Conservation (phyloP, 2,329 filamentous ascomycete species). For the Penicillium sp. region DNA sequence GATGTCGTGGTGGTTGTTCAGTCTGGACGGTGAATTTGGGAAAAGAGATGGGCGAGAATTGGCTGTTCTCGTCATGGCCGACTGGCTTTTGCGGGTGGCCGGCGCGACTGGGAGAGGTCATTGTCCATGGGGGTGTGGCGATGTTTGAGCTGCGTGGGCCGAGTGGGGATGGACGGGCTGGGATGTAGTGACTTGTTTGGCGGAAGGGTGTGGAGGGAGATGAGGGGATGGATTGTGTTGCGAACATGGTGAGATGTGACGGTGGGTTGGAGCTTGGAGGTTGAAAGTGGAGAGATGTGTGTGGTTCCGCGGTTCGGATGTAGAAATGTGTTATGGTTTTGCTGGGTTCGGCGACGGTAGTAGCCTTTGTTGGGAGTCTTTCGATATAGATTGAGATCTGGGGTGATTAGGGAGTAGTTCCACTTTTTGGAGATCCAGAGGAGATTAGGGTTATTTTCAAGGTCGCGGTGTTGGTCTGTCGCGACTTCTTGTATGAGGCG, state of each 20-base stretch:
- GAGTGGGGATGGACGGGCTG: slow-evolving; percentile 36
- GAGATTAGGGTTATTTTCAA: neutral
- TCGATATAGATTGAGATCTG: neutral
- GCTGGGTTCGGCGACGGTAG: slow-evolving; percentile 18
- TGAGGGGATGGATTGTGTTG: slow-evolving; percentile 29
- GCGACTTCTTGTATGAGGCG: slow-evolving; percentile 22
- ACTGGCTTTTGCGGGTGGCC: slow-evolving; percentile 13
- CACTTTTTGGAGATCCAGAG: neutral
- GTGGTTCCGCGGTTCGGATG: slow-evolving; percentile 29
- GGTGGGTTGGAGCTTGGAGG: slow-evolving; percentile 8
- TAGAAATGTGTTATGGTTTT: slow-evolving; percentile 28
- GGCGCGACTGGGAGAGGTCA: slow-evolving; percentile 24
- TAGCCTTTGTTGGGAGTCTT: neutral
- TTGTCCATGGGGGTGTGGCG: slow-evolving; percentile 31
- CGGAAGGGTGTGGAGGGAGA: slow-evolving; percentile 31
- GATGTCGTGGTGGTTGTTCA: slow-evolving; percentile 9
- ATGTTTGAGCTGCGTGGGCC: slow-evolving; percentile 29
- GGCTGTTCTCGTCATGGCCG: slow-evolving; percentile 15
- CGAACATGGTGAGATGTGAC: slow-evolving; percentile 37
- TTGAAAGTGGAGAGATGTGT: slow-evolving; percentile 12
- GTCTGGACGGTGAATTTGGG: slow-evolving; percentile 20
- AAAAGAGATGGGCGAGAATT: slow-evolving; percentile 22
- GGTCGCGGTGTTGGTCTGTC: neutral
- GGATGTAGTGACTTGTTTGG: slow-evolving; percentile 33
- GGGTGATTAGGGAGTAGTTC: neutral